Evolutionary conservation across 345 rosid species (phyloP), one percentile per base, ranked within the genome.

Genomic region (Lepidium didymum): DNA sequence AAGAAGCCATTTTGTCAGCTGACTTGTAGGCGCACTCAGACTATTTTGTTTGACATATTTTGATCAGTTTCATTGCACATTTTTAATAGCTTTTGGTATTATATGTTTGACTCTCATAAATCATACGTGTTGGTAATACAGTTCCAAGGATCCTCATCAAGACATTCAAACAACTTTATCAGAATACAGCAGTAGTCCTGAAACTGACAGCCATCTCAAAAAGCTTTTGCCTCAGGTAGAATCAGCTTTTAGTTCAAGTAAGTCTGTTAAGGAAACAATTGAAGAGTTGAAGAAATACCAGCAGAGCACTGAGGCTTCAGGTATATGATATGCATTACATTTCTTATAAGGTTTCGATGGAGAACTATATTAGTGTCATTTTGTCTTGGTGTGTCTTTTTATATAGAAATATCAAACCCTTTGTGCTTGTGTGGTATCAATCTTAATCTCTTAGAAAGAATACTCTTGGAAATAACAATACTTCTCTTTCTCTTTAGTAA

Each of bases 101-200:
- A 46, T 6, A 3, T 41, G 2, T 54, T 61, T 13, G 59, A 37
- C 16, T 27, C 38, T 75, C 19, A 67, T 31, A 62, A 68, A 64
- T 10, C 56, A 49, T 42, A 1, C 9, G 0, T 71, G 38, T 53
- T 75, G 40, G 73, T 63, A 7, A 45, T 60, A 59, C 83, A 93
- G 97, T 77, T 87, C 96, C 2, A 50, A 82, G 59, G 97, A 93
- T 66, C 87, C 92, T 10, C 75, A 85, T 60, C 78, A 77, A 67
- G 85, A 88, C 45, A 70, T 90, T 35, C 73, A 73, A 60, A 76
- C 74, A 69, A 76, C 85, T 72, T 36, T 93, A 70, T 81, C 85
- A 59, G 75, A 83, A 46, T 76, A 85, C 81, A 77, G 86, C 66
- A 75, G 75, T 51, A 75, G 69, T 47, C 90, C 88, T 5, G 85